Evolutionary conservation across 1,284 basidiomycete genomes (phyloP).

Genomic region (Uromyces viciae-fabae): DNA sequence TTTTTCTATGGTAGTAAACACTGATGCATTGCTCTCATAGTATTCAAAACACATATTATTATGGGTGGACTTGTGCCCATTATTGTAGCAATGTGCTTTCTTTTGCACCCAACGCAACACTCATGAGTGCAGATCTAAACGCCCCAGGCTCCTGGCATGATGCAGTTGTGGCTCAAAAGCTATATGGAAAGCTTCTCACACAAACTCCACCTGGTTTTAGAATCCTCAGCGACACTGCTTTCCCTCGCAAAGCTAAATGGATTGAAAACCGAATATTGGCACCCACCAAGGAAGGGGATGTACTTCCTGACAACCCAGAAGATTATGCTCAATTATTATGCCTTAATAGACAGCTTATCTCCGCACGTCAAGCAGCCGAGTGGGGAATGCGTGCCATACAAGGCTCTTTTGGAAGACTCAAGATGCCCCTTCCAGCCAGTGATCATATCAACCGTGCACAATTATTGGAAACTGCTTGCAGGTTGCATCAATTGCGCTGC

Average conservation of each 20-base stretch:
- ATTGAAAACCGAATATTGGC: constrained; percentile 56
- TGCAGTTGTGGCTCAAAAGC: neutral
- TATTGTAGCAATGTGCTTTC: neutral
- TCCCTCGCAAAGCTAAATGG: neutral
- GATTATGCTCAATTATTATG: constrained; percentile 49
- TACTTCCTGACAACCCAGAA: constrained; percentile 50
- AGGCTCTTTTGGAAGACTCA: constrained; percentile 58
- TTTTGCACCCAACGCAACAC: constrained; percentile 15
- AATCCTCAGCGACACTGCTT: neutral
- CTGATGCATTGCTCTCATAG: neutral
- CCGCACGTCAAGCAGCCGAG: constrained; percentile 58
- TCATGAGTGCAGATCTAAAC: constrained; percentile 57
- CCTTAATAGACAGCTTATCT: constrained; percentile 56
- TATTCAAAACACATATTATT: neutral
- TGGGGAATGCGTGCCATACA: constrained; percentile 59
- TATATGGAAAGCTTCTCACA: neutral
- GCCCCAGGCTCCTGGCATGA: constrained; percentile 60
- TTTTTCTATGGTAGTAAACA: too few relatives aligned
- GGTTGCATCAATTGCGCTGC: constrained; percentile 55
- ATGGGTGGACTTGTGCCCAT: neutral
- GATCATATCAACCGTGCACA: constrained; percentile 50
- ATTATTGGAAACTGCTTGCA: constrained; percentile 54
- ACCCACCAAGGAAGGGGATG: constrained; percentile 57
- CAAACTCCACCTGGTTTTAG: neutral
- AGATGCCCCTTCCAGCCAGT: constrained; percentile 55